A percentile compares a stretch with the other conserved stretches of the same genome.
These are phyloP conservation scores for Thelephora terrestris DNA, from an alignment of 1,284 basidiomycete species.

Conservation along the genomic window DNA sequence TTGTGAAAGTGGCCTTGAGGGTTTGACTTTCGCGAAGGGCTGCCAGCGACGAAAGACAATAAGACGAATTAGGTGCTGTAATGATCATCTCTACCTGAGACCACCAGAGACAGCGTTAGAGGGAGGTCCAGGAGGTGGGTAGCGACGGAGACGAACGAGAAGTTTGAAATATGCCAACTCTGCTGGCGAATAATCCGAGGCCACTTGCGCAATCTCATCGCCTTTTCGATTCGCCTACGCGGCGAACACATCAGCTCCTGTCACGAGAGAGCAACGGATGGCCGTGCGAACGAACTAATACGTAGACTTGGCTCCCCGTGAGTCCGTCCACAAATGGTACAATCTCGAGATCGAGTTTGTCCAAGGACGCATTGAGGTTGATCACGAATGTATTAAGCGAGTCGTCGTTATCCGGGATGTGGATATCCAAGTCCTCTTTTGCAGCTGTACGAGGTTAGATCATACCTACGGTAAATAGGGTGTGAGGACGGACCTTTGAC, in stretches of 20 bases:
- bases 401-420: conserved; percentile 29
- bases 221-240: conserved; percentile 64
- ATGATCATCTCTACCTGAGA: conserved; percentile 82
- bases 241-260: not conserved
- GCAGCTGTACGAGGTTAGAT: conserved; percentile 28
- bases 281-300: conserved; percentile 36
- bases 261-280: conserved; percentile 4
- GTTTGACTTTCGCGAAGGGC: conserved; percentile 61
- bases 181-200: conserved; percentile 65
- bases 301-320: conserved; percentile 52
- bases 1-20: conserved; percentile 60
- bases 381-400: conserved; percentile 53
- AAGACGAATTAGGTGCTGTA: conserved; percentile 64
- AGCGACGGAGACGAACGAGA: conserved; percentile 38
- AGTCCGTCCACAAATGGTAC: conserved; percentile 52
- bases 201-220: conserved; percentile 72
- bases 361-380: conserved; percentile 48
- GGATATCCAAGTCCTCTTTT: conserved; percentile 38
- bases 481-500: conserved; percentile 37
- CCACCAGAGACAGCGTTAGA: not conserved
- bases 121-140: not conserved
- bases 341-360: conserved; percentile 64
- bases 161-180: conserved; percentile 80
- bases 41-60: conserved; percentile 64
- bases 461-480: not conserved